A percentile compares a stretch with the other conserved stretches of the same genome.
Evolutionary conservation across 306 rosid species (phyloP).

Genomic region (Cucumis melo): DNA sequence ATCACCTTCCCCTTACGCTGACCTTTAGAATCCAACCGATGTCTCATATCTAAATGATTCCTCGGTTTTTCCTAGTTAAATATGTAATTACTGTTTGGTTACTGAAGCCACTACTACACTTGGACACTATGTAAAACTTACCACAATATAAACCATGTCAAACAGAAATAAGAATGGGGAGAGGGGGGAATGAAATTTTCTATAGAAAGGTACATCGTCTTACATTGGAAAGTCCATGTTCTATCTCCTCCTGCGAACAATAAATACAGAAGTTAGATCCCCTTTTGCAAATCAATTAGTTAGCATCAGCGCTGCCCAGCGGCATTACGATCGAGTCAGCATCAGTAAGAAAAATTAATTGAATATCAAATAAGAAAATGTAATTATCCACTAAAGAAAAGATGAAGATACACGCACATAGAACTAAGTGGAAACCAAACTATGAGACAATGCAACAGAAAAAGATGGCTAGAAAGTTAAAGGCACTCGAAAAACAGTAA

Average conservation of each 20-base stretch:
- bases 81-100: neutral
- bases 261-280: neutral
- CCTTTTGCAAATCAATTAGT: neutral
- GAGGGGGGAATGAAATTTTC: neutral
- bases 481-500: neutral
- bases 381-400: neutral
- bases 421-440: neutral
- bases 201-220: neutral
- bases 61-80: conserved; percentile 70
- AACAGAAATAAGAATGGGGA: neutral
- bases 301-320: neutral
- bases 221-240: conserved; percentile 65
- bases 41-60: conserved; percentile 97
- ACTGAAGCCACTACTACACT: neutral
- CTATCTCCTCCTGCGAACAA: conserved; percentile 71
- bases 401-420: neutral
- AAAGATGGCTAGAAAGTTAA: neutral
- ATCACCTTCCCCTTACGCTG: conserved; percentile 85
- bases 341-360: neutral
- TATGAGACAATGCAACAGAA: neutral
- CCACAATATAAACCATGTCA: neutral
- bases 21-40: conserved; percentile 90
- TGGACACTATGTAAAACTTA: neutral
- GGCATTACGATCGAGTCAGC: neutral
- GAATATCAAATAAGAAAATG: neutral